Evolutionary conservation across 768 basidiomycete species (phyloP).

Genomic region (Hortiboletus campestris): DNA sequence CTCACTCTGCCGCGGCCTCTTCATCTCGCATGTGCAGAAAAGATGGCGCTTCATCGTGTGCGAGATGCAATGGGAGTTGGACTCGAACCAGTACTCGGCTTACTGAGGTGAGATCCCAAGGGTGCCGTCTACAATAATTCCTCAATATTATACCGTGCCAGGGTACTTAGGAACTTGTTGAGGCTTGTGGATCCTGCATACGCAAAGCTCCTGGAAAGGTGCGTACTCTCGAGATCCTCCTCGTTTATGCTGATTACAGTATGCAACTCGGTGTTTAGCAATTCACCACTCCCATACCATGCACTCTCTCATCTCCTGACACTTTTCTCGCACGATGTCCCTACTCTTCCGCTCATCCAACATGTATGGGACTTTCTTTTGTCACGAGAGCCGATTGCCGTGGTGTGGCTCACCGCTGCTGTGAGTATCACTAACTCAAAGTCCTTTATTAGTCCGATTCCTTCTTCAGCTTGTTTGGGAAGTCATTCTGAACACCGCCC

Average conservation of each 20-base stretch:
- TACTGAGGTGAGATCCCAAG: constrained; percentile 53
- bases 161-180: constrained; percentile 73
- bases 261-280: constrained; percentile 37
- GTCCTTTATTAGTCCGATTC: not conserved
- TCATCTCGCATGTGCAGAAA: constrained; percentile 51
- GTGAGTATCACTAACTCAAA: constrained; percentile 45
- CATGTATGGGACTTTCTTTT: constrained; percentile 90
- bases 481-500: not conserved
- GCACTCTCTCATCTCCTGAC: constrained; percentile 89
- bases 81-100: constrained; percentile 81
- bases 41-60: constrained; percentile 40
- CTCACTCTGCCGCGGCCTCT: constrained; percentile 65
- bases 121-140: not conserved
- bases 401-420: constrained; percentile 80
- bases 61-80: constrained; percentile 87
- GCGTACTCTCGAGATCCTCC: constrained; percentile 17
- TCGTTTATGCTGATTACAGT: not conserved
- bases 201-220: constrained; percentile 68
- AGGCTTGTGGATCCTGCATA: constrained; percentile 68
- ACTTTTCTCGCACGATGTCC: constrained; percentile 89
- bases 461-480: no score
- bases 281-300: constrained; percentile 81
- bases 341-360: constrained; percentile 85
- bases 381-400: constrained; percentile 73
- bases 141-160: constrained; percentile 24